Conservation (phyloP, 1,284 basidiomycete genomes). For the Malassezia vespertilionis region DNA sequence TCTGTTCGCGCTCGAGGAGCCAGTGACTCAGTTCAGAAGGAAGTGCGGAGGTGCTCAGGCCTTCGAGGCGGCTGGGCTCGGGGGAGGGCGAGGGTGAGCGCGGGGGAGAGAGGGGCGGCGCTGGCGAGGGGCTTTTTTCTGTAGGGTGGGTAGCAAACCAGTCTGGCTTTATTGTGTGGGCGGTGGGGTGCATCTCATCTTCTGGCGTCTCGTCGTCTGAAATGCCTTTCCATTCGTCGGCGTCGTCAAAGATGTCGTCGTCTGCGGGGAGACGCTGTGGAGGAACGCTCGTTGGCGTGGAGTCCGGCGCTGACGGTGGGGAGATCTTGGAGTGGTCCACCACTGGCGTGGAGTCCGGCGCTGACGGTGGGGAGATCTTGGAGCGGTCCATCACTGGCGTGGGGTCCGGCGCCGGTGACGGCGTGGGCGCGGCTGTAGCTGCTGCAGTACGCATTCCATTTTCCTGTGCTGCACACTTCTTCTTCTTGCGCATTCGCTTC, state of each 20-base stretch:
- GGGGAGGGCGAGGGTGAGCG: background rate
- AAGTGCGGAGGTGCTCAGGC: slow-evolving; percentile 11
- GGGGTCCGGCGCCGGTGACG: too few relatives aligned
- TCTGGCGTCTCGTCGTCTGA: slow-evolving; percentile 42
- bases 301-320: too few relatives aligned
- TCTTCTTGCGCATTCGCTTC: slow-evolving; percentile 50
- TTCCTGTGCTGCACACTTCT: slow-evolving; percentile 30
- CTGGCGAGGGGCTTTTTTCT: background rate
- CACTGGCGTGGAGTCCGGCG: too few relatives aligned
- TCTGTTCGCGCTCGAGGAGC: slow-evolving; percentile 13
- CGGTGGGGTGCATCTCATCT: too few relatives aligned
- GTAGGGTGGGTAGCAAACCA: background rate
- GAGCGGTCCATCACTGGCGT: too few relatives aligned
- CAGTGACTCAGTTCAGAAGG: slow-evolving; percentile 13
- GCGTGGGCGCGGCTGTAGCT: background rate
- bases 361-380: too few relatives aligned
- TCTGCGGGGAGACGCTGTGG: too few relatives aligned
- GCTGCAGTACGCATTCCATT: slow-evolving; percentile 13
- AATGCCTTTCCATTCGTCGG: slow-evolving; percentile 66
- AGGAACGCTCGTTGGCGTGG: too few relatives aligned
- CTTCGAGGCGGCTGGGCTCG: slow-evolving; percentile 7
- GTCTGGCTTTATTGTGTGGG: background rate
- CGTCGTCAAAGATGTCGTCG: slow-evolving; percentile 69
- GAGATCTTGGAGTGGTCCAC: too few relatives aligned
- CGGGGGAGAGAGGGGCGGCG: background rate